Base-by-base conservation (phyloP, 495 filamentous ascomycete genomes). In the Talaromyces ruber region DNA sequence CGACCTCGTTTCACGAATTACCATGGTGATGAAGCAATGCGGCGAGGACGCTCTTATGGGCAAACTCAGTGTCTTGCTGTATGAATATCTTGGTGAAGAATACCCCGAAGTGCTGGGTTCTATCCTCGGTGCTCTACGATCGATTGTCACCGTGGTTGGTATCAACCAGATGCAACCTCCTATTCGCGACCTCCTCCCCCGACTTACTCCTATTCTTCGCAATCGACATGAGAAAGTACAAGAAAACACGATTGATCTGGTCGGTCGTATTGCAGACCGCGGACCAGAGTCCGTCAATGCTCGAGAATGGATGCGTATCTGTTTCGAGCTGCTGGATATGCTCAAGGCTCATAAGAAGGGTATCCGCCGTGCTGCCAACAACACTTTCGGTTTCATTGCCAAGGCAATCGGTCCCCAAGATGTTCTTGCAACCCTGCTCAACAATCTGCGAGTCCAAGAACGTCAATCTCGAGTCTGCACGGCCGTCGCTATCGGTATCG, bases 141-240 rank as follows among this genome's bases (percentile, higher is more conserved):
- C 91, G 55, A 98, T 99, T 74, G 95, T 99, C 66, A 97, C 94
- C 0, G 95, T 98, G 29, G 93, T 99, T 47, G 95, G 95, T 76
- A 97, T 99, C 82, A 90, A 88, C 72, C 90, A 92, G 74, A 98
- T 99, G 95, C 91, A 98, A 63, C 95, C 95, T 11, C 93, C 95
- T n/a, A 97, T 99, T 72, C 90, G 92, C 64, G 95, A 99, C 69
- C 84, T 99, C 7, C 85, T 99, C 4, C 95, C 95, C 9, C 91
- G 95, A 28, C 85, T 99, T 24, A 98, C 94, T 1, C 94, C 94
- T 16, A 98, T 98, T 69, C 81, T 99, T 53, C 91, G 95, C 60
- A 99, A 99, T 76, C 90, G 95, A 54, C 95, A 99, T 80, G 95
- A 99, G 72, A 99, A 99, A 75, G 95, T 99, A 45, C 95, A 99